A percentile compares a stretch with the other conserved stretches of the same genome.
Evolutionary conservation across 495 filamentous ascomycete genomes (phyloP).

Genomic region (Penicillium verhagenii): DNA sequence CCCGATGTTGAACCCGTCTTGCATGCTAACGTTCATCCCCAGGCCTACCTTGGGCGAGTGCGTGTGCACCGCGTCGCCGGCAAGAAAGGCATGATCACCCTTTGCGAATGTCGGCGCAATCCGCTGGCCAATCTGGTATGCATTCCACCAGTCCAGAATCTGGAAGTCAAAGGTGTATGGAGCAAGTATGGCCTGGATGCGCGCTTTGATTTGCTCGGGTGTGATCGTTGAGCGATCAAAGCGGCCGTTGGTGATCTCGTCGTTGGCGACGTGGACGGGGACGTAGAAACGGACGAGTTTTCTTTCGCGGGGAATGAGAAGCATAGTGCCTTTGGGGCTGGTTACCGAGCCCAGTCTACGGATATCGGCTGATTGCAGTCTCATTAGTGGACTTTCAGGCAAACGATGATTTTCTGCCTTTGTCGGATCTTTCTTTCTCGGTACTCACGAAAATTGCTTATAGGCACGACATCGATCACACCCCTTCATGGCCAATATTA

Average conservation of each 20-base stretch:
- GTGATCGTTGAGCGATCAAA: conserved; percentile 58
- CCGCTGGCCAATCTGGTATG: conserved; percentile 66
- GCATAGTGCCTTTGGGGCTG: conserved; percentile 58
- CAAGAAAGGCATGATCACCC: conserved; percentile 69
- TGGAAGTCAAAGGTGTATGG: conserved; percentile 62
- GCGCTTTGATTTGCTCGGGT: conserved; percentile 54
- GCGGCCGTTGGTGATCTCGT: conserved; percentile 9
- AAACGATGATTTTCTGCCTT: too few species aligned
- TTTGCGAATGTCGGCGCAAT: conserved; percentile 66
- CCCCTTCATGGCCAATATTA: conserved; percentile 31
- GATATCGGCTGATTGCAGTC: conserved; percentile 66
- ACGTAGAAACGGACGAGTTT: conserved; percentile 69
- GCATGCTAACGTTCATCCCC: conserved; percentile 83
- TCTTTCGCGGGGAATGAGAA: conserved; percentile 68
- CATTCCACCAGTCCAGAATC: conserved; percentile 60
- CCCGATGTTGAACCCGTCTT: conserved; percentile 74
- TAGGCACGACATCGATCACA: conserved; percentile 63
- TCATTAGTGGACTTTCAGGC: too few species aligned
- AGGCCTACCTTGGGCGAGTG: conserved; percentile 83
- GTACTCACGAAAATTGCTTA: conserved; percentile 58
- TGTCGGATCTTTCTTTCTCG: background rate
- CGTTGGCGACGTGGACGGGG: conserved; percentile 49
- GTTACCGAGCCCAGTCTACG: conserved; percentile 60
- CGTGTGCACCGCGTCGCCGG: conserved; percentile 81
- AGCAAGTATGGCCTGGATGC: conserved; percentile 57